Conservation (phyloP, 441 rosid species). For the Erysimum pusillum region DNA sequence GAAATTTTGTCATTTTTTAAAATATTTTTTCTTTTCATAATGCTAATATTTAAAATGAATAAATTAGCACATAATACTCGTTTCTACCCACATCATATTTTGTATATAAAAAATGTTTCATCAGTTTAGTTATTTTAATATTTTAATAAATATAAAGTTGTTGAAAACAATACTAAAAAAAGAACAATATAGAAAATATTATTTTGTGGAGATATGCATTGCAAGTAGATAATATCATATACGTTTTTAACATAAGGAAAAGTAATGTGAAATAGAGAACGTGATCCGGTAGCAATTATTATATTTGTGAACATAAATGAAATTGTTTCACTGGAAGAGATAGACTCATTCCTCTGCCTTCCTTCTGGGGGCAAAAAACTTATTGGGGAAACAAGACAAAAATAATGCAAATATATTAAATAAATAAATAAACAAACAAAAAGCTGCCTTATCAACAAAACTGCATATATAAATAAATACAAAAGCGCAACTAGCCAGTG, state of each 20-base stretch:
- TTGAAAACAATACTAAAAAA: no score
- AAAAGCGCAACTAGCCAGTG: no score
- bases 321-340: slow-evolving; percentile 56
- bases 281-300: slow-evolving; percentile 64
- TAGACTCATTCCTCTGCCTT: slow-evolving; percentile 46
- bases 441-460: slow-evolving; percentile 40
- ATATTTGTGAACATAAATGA: slow-evolving; percentile 56
- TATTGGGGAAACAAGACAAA: slow-evolving; percentile 16
- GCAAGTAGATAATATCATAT: slow-evolving; percentile 15
- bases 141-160: no score
- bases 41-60: no score
- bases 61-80: no score
- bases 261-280: slow-evolving; percentile 33
- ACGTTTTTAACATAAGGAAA: not conserved
- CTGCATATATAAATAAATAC: no score
- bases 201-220: slow-evolving; percentile 22
- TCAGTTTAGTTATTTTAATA: no score
- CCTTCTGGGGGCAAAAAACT: slow-evolving; percentile 33
- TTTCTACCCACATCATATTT: no score
- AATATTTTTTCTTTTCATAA: no score
- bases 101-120: no score
- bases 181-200: not conserved
- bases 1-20: no score
- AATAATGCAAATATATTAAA: not conserved
- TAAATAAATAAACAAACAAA: slow-evolving; percentile 27